Evolutionary conservation across 2,329 filamentous ascomycete genomes (phyloP).

Genomic region (Arthroderma uncinatum): DNA sequence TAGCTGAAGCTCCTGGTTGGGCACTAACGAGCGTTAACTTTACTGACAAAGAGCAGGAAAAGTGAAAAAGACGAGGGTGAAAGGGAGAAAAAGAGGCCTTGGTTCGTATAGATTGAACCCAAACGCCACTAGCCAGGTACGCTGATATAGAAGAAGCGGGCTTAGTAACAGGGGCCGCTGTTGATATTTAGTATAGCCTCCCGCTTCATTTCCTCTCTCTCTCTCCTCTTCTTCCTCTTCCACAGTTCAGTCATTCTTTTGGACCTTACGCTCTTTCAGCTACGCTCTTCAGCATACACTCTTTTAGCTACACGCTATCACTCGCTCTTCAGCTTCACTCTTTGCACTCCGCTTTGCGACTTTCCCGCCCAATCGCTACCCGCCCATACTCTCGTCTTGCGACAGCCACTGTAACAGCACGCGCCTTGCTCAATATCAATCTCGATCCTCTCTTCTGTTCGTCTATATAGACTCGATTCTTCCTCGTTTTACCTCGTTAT

Average conservation of each 20-base stretch:
- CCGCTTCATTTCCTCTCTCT: background rate
- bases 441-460: constrained; percentile 7
- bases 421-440: constrained; percentile 6
- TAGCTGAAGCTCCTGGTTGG: background rate
- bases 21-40: background rate
- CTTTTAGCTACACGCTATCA: no score
- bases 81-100: background rate
- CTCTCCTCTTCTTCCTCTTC: constrained; percentile 2
- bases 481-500: background rate
- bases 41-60: background rate
- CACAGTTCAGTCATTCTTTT: constrained; percentile 6
- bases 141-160: no score
- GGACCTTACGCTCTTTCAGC: constrained; percentile 8
- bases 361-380: constrained; percentile 15
- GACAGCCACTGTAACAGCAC: constrained; percentile 9
- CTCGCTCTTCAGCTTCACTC: background rate
- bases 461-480: background rate
- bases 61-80: background rate
- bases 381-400: constrained; percentile 7
- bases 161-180: background rate
- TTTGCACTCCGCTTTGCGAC: constrained; percentile 9
- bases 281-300: constrained; percentile 3
- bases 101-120: background rate
- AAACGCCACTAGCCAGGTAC: background rate
- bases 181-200: background rate